Evolutionary conservation across 768 basidiomycete species (phyloP).

Genomic region (Amanita pallidorosea): DNA sequence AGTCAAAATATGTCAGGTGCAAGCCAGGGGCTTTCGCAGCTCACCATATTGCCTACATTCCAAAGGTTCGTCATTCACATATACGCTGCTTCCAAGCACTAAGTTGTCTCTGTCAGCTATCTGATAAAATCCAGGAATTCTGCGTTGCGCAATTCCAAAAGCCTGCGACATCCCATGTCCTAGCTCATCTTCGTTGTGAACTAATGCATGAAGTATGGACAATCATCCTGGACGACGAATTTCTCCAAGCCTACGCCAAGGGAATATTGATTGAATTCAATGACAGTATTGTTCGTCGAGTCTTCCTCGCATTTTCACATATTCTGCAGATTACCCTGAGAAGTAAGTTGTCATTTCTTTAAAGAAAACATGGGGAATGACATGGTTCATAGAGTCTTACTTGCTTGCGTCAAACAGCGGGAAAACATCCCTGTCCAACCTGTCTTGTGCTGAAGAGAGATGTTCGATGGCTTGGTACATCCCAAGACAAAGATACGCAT

Average conservation of each 20-base stretch:
- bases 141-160: constrained; percentile 24
- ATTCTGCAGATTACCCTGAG: constrained; percentile 29
- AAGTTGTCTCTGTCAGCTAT: background rate
- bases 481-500: constrained; percentile 10
- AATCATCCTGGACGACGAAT: constrained; percentile 1
- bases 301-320: constrained; percentile 24
- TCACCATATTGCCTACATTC: constrained; percentile 34
- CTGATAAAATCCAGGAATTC: background rate
- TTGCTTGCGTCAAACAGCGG: constrained; percentile 21
- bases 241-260: constrained; percentile 20
- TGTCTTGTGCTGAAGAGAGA: constrained; percentile 17
- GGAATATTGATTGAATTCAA: constrained; percentile 19
- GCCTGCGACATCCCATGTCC: constrained; percentile 13
- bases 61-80: constrained; percentile 15
- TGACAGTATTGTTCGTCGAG: constrained; percentile 18
- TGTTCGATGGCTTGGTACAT: constrained; percentile 18
- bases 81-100: too few relatives aligned
- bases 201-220: constrained; percentile 17
- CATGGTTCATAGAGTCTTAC: constrained; percentile 11
- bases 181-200: constrained; percentile 21
- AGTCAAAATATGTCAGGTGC: constrained; percentile 25
- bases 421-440: constrained; percentile 22
- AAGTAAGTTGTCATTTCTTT: too few relatives aligned
- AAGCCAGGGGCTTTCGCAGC: constrained; percentile 17
- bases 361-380: too few relatives aligned